Evolutionary conservation across 495 filamentous ascomycete species (phyloP).

Genomic region (Neurospora sp.): DNA sequence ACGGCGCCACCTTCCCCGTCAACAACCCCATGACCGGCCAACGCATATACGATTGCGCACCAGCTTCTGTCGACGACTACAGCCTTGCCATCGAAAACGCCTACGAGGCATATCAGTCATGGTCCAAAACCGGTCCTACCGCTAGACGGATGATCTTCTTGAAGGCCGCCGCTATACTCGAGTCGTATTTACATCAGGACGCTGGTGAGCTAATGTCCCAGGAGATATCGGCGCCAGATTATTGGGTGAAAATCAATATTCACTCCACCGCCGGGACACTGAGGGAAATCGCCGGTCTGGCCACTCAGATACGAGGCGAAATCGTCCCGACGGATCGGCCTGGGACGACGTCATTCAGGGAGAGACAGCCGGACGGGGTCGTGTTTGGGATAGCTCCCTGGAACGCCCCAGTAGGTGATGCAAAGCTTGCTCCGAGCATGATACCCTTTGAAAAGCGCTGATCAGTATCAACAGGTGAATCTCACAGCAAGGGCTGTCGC

Average conservation of each 20-base stretch:
- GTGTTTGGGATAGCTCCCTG: too few species aligned
- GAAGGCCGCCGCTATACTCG: slow-evolving; percentile 57
- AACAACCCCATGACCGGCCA: slow-evolving; percentile 47
- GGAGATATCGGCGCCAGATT: slow-evolving; percentile 26
- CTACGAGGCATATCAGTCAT: slow-evolving; percentile 51
- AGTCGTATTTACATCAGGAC: slow-evolving; percentile 49
- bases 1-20: slow-evolving; percentile 51
- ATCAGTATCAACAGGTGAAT: slow-evolving; percentile 39
- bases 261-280: too few species aligned
- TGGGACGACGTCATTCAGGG: too few species aligned
- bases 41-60: slow-evolving; percentile 45
- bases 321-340: too few species aligned
- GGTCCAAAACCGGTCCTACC: slow-evolving; percentile 49
- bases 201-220: slow-evolving; percentile 41
- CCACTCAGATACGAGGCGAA: too few species aligned
- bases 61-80: slow-evolving; percentile 50
- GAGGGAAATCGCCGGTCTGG: too few species aligned
- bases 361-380: too few species aligned
- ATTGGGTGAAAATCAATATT: slow-evolving; percentile 13
- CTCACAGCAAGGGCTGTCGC: slow-evolving; percentile 51
- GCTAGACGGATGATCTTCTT: slow-evolving; percentile 54
- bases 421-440: too few species aligned
- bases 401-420: too few species aligned
- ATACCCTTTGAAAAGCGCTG: too few species aligned
- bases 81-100: slow-evolving; percentile 48